Evolutionary conservation across 768 basidiomycete genomes (phyloP).

Genomic region (Pulveroboletus sp.): DNA sequence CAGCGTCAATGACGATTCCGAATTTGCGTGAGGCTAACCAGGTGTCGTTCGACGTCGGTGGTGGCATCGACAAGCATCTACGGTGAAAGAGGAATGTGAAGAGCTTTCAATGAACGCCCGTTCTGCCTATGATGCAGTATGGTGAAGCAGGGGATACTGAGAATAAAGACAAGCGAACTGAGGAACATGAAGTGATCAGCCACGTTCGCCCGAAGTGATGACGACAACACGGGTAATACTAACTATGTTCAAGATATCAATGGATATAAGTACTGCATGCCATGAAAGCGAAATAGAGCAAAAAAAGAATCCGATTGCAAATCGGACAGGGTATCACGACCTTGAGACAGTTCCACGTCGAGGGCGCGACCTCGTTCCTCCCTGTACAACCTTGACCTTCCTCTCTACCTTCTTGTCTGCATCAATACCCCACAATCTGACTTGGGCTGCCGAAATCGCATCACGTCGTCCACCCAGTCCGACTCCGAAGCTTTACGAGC

Average conservation of each 20-base stretch:
- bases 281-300: no score
- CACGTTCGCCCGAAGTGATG: no score
- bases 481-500: constrained; percentile 45
- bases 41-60: constrained; percentile 62
- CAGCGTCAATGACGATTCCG: constrained; percentile 96
- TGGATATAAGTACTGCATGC: no score
- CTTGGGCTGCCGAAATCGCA: constrained; percentile 36
- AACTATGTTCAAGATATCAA: no score
- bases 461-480: constrained; percentile 69
- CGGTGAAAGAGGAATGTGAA: constrained; percentile 23
- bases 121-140: constrained; percentile 10
- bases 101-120: constrained; percentile 19
- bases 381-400: constrained; percentile 14
- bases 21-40: constrained; percentile 82
- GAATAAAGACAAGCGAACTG: no score
- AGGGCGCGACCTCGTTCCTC: constrained; percentile 32
- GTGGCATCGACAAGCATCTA: constrained; percentile 56
- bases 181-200: no score
- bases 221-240: no score
- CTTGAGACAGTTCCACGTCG: constrained; percentile 21
- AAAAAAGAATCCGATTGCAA: no score
- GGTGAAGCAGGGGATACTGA: no score
- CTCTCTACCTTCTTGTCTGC: constrained; percentile 26
- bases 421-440: constrained; percentile 37
- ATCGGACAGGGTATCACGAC: constrained; percentile 7